Percentiles rank a stretch among this genome's conserved stretches.
Conservation (phyloP, 2,329 filamentous ascomycete genomes). For the Penicillium italicum region DNA sequence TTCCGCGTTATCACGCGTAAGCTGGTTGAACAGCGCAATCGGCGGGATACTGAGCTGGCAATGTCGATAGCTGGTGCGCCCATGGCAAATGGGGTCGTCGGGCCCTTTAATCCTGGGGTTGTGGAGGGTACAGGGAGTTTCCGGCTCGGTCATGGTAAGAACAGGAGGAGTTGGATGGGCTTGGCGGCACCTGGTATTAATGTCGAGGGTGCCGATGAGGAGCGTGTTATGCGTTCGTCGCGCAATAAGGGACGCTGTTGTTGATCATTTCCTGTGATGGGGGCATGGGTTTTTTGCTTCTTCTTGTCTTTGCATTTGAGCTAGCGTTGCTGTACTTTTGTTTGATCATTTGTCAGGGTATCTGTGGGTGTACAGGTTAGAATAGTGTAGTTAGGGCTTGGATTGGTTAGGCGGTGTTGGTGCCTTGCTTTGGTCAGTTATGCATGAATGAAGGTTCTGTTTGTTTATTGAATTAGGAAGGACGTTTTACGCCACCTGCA, state of each 20-base stretch:
- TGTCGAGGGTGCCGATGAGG: constrained; percentile 28
- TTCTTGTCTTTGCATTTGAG: not conserved
- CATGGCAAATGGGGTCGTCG: constrained; percentile 31
- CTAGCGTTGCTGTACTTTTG: not conserved
- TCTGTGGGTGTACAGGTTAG: not conserved
- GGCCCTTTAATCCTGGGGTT: constrained; percentile 49
- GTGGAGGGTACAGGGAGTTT: constrained; percentile 56
- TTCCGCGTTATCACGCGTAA: constrained; percentile 88
- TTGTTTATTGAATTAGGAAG: not conserved
- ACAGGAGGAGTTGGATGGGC: constrained; percentile 64
- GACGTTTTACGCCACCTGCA: not conserved
- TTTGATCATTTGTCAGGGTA: not conserved
- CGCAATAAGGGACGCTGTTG: constrained; percentile 42
- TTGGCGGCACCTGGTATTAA: constrained; percentile 47
- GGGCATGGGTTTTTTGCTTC: not conserved
- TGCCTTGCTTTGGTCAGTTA: not conserved
- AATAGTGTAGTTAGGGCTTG: not conserved
- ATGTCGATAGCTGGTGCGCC: constrained; percentile 47
- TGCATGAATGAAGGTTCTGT: not conserved
- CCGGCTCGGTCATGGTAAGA: constrained; percentile 56
- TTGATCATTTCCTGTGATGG: constrained; percentile 23
- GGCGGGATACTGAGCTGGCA: constrained; percentile 48
- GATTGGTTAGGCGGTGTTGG: not conserved
- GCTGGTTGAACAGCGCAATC: constrained; percentile 66
- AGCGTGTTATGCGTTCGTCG: constrained; percentile 29